Evolutionary conservation across 163 green algal genomes (phyloP).

Genomic region (Trebouxia gelatinosa): DNA sequence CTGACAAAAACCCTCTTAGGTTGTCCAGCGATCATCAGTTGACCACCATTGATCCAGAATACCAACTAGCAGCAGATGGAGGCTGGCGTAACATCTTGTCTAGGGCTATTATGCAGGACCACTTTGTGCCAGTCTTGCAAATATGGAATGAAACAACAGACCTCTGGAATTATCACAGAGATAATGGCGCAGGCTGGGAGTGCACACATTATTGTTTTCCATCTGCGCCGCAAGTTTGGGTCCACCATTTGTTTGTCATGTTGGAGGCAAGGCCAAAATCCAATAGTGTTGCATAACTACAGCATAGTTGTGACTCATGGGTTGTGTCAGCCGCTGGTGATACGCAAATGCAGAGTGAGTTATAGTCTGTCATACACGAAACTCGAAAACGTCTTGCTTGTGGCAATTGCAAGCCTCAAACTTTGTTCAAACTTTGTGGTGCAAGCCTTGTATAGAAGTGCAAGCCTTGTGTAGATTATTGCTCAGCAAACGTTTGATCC

Average conservation of each 20-base stretch:
- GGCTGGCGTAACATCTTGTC: slow-evolving; percentile 34
- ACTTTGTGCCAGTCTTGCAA: slow-evolving; percentile 2
- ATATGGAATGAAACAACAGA: slow-evolving; percentile 28
- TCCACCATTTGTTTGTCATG: slow-evolving; percentile 22
- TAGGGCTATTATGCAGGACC: background rate
- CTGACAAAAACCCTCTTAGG: background rate
- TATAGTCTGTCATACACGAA: no score
- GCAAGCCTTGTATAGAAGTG: no score
- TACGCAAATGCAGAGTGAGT: no score
- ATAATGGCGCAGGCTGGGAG: slow-evolving; percentile 30
- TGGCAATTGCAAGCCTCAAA: no score
- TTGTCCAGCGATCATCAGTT: slow-evolving; percentile 6
- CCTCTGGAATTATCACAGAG: slow-evolving; percentile 30
- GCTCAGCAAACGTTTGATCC: no score
- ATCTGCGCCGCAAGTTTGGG: slow-evolving; percentile 25
- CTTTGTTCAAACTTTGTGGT: no score
- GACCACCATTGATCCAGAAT: slow-evolving; percentile 7
- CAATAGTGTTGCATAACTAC: no score
- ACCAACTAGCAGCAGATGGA: background rate
- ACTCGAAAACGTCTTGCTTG: no score
- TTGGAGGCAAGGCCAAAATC: no score
- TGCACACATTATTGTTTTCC: slow-evolving; percentile 33
- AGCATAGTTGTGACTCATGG: no score
- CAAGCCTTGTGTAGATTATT: no score
- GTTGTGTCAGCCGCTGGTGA: no score